Evolutionary conservation across 495 filamentous ascomycete genomes (phyloP).

Genomic region (Penicillium ucsense): DNA sequence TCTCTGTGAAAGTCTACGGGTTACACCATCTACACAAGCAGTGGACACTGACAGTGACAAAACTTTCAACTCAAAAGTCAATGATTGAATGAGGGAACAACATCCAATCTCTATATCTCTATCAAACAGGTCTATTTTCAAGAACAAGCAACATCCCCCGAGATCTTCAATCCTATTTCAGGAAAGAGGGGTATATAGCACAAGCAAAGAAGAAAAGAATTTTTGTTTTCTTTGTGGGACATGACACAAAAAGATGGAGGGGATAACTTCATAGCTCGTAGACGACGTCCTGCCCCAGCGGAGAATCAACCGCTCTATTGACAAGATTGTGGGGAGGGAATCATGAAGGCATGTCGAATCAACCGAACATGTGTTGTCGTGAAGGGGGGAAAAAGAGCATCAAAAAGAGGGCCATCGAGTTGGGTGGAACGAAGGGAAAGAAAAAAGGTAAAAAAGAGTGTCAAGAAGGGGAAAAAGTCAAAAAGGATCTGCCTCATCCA

Average conservation of each 20-base stretch:
- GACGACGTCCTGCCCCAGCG: conserved; percentile 16
- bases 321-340: background rate
- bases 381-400: background rate
- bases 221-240: no score
- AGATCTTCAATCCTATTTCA: no score
- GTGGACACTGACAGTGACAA: no score
- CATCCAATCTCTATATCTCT: no score
- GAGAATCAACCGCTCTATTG: conserved; percentile 10
- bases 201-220: no score
- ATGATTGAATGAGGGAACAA: no score
- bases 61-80: no score
- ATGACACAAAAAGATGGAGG: conserved; percentile 6
- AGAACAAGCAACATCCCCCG: no score
- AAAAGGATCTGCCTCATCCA: conserved; percentile 10
- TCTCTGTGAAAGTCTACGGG: no score
- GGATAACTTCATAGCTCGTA: conserved; percentile 15
- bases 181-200: no score
- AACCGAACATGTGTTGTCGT: conserved; percentile 17
- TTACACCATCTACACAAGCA: no score
- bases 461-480: background rate
- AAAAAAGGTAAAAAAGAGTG: background rate
- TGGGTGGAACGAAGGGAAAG: conserved; percentile 10
- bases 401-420: conserved; percentile 10
- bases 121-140: no score
- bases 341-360: conserved; percentile 19